phyloP scores from a whole-genome alignment of 495 filamentous ascomycete species.

The Penicillium bialowiezense region DNA sequence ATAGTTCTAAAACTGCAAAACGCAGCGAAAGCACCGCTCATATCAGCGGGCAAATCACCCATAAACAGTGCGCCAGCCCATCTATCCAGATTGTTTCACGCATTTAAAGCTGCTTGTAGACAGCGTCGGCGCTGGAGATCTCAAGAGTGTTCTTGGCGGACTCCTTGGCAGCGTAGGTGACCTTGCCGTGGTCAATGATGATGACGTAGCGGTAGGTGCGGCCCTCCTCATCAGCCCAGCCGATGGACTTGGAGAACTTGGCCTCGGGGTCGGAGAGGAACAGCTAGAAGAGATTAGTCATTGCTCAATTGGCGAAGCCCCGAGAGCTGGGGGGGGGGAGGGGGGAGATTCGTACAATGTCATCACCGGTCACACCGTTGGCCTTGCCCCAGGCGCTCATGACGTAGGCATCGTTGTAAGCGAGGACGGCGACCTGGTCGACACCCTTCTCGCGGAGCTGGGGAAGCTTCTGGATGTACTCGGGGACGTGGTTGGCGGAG shows the following conservation, averaged over 20 bases:
- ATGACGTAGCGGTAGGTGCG: slow-evolving; percentile 81
- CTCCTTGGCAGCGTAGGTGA: slow-evolving; percentile 83
- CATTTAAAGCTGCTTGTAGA: slow-evolving; percentile 29
- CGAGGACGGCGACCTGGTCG: slow-evolving; percentile 79
- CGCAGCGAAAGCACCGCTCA: neutral
- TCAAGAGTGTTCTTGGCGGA: slow-evolving; percentile 63
- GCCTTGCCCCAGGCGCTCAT: slow-evolving; percentile 97
- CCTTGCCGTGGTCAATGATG: slow-evolving; percentile 84
- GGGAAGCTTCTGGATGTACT: slow-evolving; percentile 72
- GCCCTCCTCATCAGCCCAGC: slow-evolving; percentile 73
- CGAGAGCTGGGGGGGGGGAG: neutral
- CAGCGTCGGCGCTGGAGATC: slow-evolving; percentile 33
- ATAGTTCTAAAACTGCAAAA: neutral
- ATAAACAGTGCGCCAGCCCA: slow-evolving; percentile 15
- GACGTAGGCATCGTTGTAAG: slow-evolving; percentile 87
- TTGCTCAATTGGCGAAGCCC: too few species aligned
- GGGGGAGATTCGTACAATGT: slow-evolving; percentile 61
- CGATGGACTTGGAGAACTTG: slow-evolving; percentile 76
- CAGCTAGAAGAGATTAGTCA: slow-evolving; percentile 50
- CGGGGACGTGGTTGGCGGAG: slow-evolving; percentile 80
- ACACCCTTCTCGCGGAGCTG: slow-evolving; percentile 81
- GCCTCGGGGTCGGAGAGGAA: slow-evolving; percentile 80
- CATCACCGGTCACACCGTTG: slow-evolving; percentile 74
- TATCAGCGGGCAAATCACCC: neutral
- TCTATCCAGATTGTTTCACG: slow-evolving; percentile 2